phyloP scores from a whole-genome alignment of 164 flowering plant species.

The Pachysandra terminalis region DNA sequence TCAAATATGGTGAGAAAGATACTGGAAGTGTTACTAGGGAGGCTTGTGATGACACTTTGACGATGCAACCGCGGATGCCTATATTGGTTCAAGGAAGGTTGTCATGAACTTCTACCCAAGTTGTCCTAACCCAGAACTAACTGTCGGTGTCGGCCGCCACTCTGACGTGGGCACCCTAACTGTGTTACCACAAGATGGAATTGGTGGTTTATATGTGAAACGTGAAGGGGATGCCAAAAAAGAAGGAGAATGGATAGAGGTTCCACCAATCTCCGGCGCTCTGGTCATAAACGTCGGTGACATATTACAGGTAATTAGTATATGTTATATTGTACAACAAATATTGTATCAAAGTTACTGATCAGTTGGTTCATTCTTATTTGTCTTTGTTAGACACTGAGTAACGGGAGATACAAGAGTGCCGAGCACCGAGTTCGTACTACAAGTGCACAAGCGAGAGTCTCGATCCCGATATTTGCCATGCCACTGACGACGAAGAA shows the following conservation, averaged over 20 bases:
- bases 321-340: not conserved
- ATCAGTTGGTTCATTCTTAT: not conserved
- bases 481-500: constrained; percentile 19
- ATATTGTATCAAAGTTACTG: not conserved
- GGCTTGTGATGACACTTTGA: constrained; percentile 33
- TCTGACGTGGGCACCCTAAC: constrained; percentile 42
- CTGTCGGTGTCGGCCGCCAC: constrained; percentile 44
- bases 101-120: constrained; percentile 44
- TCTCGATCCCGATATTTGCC: constrained; percentile 35
- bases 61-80: constrained; percentile 24
- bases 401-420: constrained; percentile 45
- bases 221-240: constrained; percentile 13
- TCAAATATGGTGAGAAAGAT: constrained; percentile 24
- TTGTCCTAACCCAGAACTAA: constrained; percentile 46
- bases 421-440: constrained; percentile 47
- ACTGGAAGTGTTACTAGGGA: constrained; percentile 21
- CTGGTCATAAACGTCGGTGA: constrained; percentile 46
- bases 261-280: constrained; percentile 41
- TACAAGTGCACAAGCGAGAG: constrained; percentile 28
- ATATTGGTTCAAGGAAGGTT: constrained; percentile 23
- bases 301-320: constrained; percentile 29
- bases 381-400: constrained; percentile 24
- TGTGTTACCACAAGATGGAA: constrained; percentile 42
- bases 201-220: constrained; percentile 46
- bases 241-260: constrained; percentile 39